phyloP scores from a whole-genome alignment of 2,329 filamentous ascomycete genomes.

The Beauveria varroae region DNA sequence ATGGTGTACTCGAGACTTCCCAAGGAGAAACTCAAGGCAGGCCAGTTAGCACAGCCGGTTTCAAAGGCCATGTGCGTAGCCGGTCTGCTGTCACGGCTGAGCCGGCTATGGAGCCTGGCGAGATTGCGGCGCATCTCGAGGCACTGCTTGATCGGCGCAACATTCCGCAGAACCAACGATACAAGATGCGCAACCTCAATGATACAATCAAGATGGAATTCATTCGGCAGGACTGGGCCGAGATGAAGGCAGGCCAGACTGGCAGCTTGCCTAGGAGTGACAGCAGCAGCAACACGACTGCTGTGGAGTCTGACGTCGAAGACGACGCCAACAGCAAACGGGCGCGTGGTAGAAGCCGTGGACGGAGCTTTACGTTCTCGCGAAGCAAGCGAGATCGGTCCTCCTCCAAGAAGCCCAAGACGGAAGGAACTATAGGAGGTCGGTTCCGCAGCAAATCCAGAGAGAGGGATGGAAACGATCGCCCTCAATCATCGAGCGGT shows the following conservation, averaged over 20 bases:
- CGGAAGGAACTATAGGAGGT: constrained; percentile 52
- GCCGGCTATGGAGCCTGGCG: constrained; percentile 40
- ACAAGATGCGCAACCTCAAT: constrained; percentile 87
- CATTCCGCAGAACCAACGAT: constrained; percentile 86
- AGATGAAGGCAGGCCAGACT: constrained; percentile 47
- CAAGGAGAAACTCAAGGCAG: not conserved
- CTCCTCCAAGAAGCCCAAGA: constrained; percentile 65
- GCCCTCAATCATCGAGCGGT: constrained; percentile 42
- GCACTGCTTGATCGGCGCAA: constrained; percentile 75
- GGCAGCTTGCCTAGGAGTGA: constrained; percentile 27
- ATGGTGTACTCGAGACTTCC: not conserved
- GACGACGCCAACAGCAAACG: constrained; percentile 43
- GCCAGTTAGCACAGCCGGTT: constrained; percentile 23
- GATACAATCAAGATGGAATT: constrained; percentile 93
- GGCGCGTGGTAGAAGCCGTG: constrained; percentile 44
- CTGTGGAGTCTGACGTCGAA: constrained; percentile 34
- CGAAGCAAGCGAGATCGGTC: constrained; percentile 55
- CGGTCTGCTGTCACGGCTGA: constrained; percentile 41
- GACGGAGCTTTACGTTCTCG: constrained; percentile 71
- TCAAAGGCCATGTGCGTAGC: constrained; percentile 30
- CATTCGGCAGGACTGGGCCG: constrained; percentile 78
- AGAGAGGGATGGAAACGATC: constrained; percentile 58
- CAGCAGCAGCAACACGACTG: constrained; percentile 24
- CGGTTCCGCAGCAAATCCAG: constrained; percentile 66
- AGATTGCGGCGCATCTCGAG: constrained; percentile 51